A percentile compares a stretch with the other conserved stretches of the same genome.
Evolutionary conservation across 139 green algal genomes (phyloP).

Genomic region (Closterium sp.): DNA sequence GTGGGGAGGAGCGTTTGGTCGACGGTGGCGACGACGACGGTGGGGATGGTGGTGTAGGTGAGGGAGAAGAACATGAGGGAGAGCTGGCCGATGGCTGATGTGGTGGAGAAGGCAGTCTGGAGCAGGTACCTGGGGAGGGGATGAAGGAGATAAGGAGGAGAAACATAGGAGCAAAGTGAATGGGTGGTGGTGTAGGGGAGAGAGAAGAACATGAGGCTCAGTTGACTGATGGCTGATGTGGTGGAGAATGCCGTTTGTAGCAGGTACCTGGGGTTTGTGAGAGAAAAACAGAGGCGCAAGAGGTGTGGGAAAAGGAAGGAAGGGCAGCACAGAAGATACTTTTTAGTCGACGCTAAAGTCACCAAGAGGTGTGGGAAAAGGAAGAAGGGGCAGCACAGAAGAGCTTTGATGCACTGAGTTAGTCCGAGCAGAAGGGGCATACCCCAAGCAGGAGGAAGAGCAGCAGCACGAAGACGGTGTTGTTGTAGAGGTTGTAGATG

Average conservation of each 20-base stretch:
- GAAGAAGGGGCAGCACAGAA: background rate
- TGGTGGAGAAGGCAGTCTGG: constrained; percentile 27
- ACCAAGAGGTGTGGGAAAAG: background rate
- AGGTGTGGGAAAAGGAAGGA: background rate
- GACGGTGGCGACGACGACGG: constrained; percentile 58
- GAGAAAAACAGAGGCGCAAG: background rate
- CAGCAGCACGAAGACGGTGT: background rate
- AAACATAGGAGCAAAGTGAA: constrained; percentile 58
- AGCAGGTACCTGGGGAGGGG: constrained; percentile 46
- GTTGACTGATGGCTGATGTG: constrained; percentile 32
- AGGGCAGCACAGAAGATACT: too few relatives aligned
- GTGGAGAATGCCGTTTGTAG: constrained; percentile 26
- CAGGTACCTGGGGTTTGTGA: constrained; percentile 24
- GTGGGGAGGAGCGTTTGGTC: constrained; percentile 60
- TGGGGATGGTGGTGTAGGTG: constrained; percentile 61
- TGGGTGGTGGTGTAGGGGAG: constrained; percentile 63
- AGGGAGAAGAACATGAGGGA: constrained; percentile 61
- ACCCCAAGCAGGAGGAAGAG: too few relatives aligned
- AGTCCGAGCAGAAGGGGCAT: background rate
- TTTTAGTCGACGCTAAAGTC: too few relatives aligned
- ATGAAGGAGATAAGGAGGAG: constrained; percentile 40
- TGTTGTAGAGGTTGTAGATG: constrained; percentile 68
- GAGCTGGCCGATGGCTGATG: constrained; percentile 42
- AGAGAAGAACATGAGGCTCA: constrained; percentile 60
- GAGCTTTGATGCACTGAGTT: background rate